Percentiles rank a stretch among this genome's conserved stretches.
Conservation (phyloP, 768 basidiomycete genomes). For the Leccinum fibrillosum region DNA sequence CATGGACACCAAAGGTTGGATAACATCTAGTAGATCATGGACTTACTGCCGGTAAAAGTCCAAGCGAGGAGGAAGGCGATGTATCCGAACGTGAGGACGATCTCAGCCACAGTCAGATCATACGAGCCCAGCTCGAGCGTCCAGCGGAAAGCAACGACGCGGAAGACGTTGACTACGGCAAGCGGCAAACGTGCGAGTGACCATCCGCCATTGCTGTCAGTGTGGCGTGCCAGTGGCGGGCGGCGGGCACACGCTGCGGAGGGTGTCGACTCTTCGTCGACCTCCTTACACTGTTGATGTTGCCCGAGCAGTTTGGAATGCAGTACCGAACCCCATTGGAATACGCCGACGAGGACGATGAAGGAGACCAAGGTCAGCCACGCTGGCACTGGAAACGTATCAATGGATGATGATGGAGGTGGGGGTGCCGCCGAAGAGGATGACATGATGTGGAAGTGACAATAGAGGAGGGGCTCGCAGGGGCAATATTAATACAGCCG, state of each 20-base stretch:
- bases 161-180: slow-evolving; percentile 43
- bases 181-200: slow-evolving; percentile 36
- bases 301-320: slow-evolving; percentile 16
- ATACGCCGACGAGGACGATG: slow-evolving; percentile 18
- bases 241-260: not conserved
- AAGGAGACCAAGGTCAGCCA: slow-evolving; percentile 20
- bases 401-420: not conserved
- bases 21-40: not conserved
- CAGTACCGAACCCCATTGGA: slow-evolving; percentile 26
- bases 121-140: slow-evolving; percentile 43
- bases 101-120: slow-evolving; percentile 40
- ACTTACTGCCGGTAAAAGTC: slow-evolving; percentile 46
- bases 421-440: not conserved
- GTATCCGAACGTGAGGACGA: slow-evolving; percentile 46
- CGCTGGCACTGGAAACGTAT: slow-evolving; percentile 5
- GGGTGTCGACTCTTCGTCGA: not conserved
- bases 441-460: not conserved
- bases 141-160: slow-evolving; percentile 48
- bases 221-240: not conserved
- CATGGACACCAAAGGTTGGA: not conserved
- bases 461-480: not conserved
- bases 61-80: slow-evolving; percentile 41
- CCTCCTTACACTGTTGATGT: not conserved
- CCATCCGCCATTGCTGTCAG: slow-evolving; percentile 28
- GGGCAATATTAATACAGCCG: not conserved